Evolutionary conservation across 208 protist species (phyloP), one percentile per base, ranked within the genome.

Genomic region (Trypanosoma brucei): DNA sequence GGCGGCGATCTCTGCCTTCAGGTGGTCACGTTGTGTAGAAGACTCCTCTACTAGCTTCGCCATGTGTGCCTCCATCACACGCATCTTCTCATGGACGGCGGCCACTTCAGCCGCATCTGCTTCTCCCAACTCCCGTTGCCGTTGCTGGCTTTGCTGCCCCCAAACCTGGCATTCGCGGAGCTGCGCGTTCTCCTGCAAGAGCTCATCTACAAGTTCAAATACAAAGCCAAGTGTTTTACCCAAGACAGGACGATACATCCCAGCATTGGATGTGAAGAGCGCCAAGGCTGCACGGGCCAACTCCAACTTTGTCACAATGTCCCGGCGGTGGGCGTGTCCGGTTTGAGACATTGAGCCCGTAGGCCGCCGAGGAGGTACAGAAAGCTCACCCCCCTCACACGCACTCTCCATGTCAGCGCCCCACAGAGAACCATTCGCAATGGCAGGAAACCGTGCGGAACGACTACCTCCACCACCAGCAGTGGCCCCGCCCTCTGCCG

Each of bases 251-350:
- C 83, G 83, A 56, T 88, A 94, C 34, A 72, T 70, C 3, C 84
- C 83, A 9, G 83, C 58, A 70, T 92, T 92, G 55, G 84, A 92
- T 14, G 77, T 68, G 53, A 89, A 94, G n/a, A 94, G 68, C 1
- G 81, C 80, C 38, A 94, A 75, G 1, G 79, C 84, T 3, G 88
- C 83, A 5, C 88, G 82, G 1, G 81, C 67, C 14, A 94, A 59
- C 67, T 94, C 84, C 30, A 94, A 30, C 45, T 69, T 73, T 53
- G 37, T 70, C 62, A 65, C 56, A 37, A 36, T 51, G 4, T 56
- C 22, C 38, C 45, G 51, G 9, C 56, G 33, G 39, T 33, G 54
- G 5, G 7, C 4, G 30, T 31, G 22, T 34, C 5, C 9, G 40
- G 39, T 61, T 46, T 46, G 8, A 11, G 42, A 46, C 11, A 46